phyloP scores from a whole-genome alignment of 805 yeast genomes.

The Kazachstania kunashirensis region DNA sequence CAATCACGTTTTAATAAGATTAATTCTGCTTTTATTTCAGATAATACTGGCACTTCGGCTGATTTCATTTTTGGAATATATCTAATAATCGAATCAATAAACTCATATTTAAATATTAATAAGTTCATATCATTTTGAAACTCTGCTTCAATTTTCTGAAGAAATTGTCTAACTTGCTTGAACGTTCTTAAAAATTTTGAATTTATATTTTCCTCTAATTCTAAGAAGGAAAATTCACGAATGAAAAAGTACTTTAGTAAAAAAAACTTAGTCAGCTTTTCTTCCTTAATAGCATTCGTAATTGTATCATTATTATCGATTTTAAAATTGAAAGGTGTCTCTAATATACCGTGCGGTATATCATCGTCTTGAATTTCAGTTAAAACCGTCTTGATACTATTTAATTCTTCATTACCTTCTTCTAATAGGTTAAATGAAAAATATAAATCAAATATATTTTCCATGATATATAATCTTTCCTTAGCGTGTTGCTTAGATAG shows the following conservation, averaged over 20 bases:
- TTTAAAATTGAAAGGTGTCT: slow-evolving; percentile 13
- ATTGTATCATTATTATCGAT: slow-evolving; percentile 5
- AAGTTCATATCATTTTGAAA: slow-evolving; percentile 10
- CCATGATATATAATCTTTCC: slow-evolving; percentile 14
- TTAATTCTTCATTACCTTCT: slow-evolving; percentile 19
- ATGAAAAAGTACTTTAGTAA: slow-evolving; percentile 18
- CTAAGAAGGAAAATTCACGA: slow-evolving; percentile 15
- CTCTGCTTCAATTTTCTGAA: slow-evolving; percentile 7
- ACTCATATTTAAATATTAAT: slow-evolving; percentile 17
- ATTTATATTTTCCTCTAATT: slow-evolving; percentile 6
- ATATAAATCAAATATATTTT: slow-evolving; percentile 20
- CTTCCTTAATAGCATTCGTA: slow-evolving; percentile 9
- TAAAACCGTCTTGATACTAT: slow-evolving; percentile 9
- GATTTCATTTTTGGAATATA: slow-evolving; percentile 6
- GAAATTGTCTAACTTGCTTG: slow-evolving; percentile 11
- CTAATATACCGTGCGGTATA: slow-evolving; percentile 16
- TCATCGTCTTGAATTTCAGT: slow-evolving; percentile 3
- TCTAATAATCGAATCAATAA: slow-evolving; percentile 12
- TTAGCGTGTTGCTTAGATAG: slow-evolving; percentile 4
- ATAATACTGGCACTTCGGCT: slow-evolving; percentile 2
- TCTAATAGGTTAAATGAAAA: slow-evolving; percentile 21
- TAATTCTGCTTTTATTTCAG: slow-evolving; percentile 35
- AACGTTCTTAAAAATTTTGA: slow-evolving; percentile 8
- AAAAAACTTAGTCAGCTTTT: slow-evolving; percentile 14
- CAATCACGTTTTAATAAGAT: slow-evolving; percentile 33